Evolutionary conservation across 331 rosid species (phyloP), one percentile per base, ranked within the genome.

Genomic region (Quercus phellos): DNA sequence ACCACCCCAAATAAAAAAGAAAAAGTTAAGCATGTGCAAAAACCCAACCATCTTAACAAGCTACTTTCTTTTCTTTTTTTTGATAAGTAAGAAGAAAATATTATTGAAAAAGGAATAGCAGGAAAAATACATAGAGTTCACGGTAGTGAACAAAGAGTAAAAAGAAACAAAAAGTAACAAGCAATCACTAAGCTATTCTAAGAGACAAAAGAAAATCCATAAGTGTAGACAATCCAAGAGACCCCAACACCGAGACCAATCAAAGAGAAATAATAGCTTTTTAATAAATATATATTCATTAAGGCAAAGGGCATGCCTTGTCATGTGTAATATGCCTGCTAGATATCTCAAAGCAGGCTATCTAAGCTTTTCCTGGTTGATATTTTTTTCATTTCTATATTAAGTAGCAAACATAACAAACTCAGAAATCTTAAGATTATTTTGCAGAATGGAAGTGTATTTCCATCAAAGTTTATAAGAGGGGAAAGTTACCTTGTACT

Each of bases 401-500:
- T 4, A 17, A 66, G 3, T 35, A 32, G 34, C 17, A 66, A 66
- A 43, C 56, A 46, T 70, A 22, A 70, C 5, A 70, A 12, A 70
- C 8, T 70, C 56, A 24, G 11, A 22, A 21, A 70, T 70, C 59
- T 5, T 70, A 32, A 64, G 43, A 64, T 32, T 18, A 32, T 66
- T 66, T 18, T 9, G 71, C 43, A 66, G 21, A 34, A 4, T 6
- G 74, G 78, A 80, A 26, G 58, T 27, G 55, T 43, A 69, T 38
- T 24, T 42, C 50, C 75, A 50, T 6, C 34, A 17, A 64, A 17
- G n/a, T 18, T 66, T 22, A 34, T 17, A 66, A 34, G 51, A 34
- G 72, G 70, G 42, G 51, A 76, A 77, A 24, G 24, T 72, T 82
- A 94, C 98, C 96, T 87, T 85, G 97, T 56, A 88, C 85, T 80